phyloP scores from a whole-genome alignment of 2,329 filamentous ascomycete genomes.

The Beauveria sp. region DNA sequence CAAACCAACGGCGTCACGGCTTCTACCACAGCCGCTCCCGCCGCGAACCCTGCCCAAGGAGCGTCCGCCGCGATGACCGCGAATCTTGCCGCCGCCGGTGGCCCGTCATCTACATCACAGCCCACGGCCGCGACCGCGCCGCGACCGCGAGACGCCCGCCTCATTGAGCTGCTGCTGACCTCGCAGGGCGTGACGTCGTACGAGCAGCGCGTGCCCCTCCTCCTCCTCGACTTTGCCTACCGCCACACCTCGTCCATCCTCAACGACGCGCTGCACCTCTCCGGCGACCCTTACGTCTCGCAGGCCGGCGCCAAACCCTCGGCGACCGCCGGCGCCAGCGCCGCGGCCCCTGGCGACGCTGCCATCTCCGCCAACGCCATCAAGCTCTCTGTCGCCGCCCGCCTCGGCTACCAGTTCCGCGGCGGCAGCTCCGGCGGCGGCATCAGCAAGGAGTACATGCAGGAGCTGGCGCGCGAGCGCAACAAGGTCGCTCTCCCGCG shows the following conservation, averaged over 20 bases:
- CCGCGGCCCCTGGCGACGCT: conserved; percentile 42
- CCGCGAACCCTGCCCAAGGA: neutral
- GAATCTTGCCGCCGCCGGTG: conserved; percentile 14
- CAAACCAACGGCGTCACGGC: conserved; percentile 9
- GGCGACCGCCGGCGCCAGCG: conserved; percentile 40
- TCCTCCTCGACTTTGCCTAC: conserved; percentile 82
- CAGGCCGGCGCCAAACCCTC: conserved; percentile 47
- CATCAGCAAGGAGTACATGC: conserved; percentile 66
- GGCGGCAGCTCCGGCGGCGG: conserved; percentile 45
- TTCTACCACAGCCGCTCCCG: conserved; percentile 9
- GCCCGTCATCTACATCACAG: conserved; percentile 19
- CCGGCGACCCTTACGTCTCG: conserved; percentile 58
- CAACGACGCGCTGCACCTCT: conserved; percentile 61
- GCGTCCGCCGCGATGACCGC: neutral
- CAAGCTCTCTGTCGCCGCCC: conserved; percentile 62
- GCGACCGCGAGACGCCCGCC: conserved; percentile 69
- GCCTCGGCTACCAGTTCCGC: conserved; percentile 63
- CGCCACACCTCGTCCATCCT: conserved; percentile 68
- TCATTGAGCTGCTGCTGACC: conserved; percentile 72
- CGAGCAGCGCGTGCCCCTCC: conserved; percentile 73
- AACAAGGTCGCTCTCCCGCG: conserved; percentile 60
- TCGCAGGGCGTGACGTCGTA: conserved; percentile 73
- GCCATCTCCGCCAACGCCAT: conserved; percentile 59
- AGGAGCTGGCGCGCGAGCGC: conserved; percentile 63
- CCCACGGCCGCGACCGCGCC: conserved; percentile 35